phyloP scores from a whole-genome alignment of 2,329 filamentous ascomycete species.

The Alternaria atra region DNA sequence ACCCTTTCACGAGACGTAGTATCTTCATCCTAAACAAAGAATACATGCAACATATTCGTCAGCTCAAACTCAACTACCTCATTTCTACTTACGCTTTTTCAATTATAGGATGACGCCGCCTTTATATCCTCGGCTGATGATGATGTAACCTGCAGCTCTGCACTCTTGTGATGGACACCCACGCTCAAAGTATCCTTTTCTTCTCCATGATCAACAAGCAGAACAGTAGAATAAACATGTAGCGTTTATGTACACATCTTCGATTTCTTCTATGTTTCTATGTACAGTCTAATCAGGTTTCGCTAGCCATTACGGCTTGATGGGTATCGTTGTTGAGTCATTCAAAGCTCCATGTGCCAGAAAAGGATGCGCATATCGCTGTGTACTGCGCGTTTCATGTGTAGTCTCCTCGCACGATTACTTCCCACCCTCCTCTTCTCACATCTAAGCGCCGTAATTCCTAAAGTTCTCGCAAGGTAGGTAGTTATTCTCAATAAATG shows the following conservation, averaged over 20 bases:
- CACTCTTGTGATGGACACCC: too few relatives aligned
- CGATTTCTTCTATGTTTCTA: not conserved
- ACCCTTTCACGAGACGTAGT: too few relatives aligned
- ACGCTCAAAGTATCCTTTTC: not conserved
- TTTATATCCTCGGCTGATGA: too few relatives aligned
- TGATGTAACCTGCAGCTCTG: too few relatives aligned
- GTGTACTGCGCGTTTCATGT: not conserved
- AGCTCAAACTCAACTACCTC: too few relatives aligned
- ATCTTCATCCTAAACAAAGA: too few relatives aligned
- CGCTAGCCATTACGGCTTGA: not conserved
- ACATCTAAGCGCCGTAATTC: conserved; percentile 29
- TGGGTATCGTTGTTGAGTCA: not conserved
- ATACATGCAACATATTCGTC: too few relatives aligned
- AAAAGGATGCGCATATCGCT: not conserved
- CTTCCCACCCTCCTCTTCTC: not conserved
- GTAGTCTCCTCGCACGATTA: not conserved
- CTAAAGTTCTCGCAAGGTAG: conserved; percentile 44
- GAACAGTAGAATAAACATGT: not conserved
- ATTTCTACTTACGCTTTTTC: too few relatives aligned
- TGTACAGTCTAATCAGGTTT: not conserved
- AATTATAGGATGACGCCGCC: too few relatives aligned
- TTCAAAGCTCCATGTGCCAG: not conserved
- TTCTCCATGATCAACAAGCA: not conserved
- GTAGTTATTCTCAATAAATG: conserved; percentile 55
- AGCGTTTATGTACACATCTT: not conserved